These are phyloP conservation scores for Murraya koenigii DNA, from an alignment of 345 rosid genomes.

Conservation along the genomic window DNA sequence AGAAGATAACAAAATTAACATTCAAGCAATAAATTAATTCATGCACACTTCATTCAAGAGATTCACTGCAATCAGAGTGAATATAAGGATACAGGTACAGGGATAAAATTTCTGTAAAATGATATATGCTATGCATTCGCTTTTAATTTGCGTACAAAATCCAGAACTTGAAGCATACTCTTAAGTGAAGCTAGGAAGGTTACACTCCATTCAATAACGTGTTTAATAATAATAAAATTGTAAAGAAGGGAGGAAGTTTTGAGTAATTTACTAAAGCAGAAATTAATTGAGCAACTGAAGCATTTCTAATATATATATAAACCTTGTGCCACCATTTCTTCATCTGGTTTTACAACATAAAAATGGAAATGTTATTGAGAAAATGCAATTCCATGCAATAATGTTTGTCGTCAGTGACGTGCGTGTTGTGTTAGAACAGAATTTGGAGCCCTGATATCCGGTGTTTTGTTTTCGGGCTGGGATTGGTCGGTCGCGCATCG, in stretches of 20 bases:
- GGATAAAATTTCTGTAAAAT: not conserved
- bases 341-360: not conserved
- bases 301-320: not conserved
- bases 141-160: no score
- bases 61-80: not conserved
- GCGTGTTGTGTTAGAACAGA: no score
- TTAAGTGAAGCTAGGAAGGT: no score
- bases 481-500: not conserved
- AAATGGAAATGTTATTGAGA: not conserved
- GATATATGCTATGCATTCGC: not conserved
- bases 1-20: no score
- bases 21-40: not conserved
- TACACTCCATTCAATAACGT: no score
- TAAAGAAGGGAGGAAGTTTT: not conserved
- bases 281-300: not conserved
- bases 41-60: not conserved
- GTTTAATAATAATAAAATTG: no score
- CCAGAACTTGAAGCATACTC: no score
- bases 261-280: not conserved
- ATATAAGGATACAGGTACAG: not conserved
- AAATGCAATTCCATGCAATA: not conserved
- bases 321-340: not conserved
- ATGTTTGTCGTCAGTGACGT: no score
- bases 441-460: not conserved
- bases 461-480: not conserved